Evolutionary conservation across 2,329 filamentous ascomycete species (phyloP).

Genomic region (Didymella segeticola): DNA sequence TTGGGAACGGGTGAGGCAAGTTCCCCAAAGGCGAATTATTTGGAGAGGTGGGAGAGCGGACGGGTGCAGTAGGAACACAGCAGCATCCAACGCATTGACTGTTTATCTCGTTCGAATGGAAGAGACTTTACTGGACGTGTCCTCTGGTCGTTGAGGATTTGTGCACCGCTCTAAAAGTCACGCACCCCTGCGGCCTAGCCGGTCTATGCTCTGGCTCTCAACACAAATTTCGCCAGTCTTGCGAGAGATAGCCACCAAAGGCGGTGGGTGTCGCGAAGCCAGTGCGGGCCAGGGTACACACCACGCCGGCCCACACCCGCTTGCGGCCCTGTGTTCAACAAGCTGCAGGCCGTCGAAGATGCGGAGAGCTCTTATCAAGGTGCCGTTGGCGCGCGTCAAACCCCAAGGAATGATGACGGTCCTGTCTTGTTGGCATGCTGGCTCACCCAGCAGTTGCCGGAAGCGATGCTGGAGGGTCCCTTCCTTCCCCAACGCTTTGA

Average conservation of each 20-base stretch:
- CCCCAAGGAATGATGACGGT: not conserved
- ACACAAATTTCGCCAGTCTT: slow-evolving; percentile 40
- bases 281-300: slow-evolving; percentile 16
- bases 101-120: slow-evolving; percentile 38
- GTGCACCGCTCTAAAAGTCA: slow-evolving; percentile 41
- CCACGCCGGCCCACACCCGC: slow-evolving; percentile 12
- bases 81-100: slow-evolving; percentile 42
- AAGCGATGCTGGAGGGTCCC: slow-evolving; percentile 9
- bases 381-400: slow-evolving; percentile 5
- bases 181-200: slow-evolving; percentile 37
- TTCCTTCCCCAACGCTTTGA: slow-evolving; percentile 19
- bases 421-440: slow-evolving; percentile 2
- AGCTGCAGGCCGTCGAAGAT: slow-evolving; percentile 7
- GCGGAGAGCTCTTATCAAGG: slow-evolving; percentile 13
- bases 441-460: slow-evolving; percentile 4
- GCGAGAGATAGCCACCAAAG: slow-evolving; percentile 26
- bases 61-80: slow-evolving; percentile 27
- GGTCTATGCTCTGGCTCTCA: slow-evolving; percentile 37
- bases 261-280: slow-evolving; percentile 26
- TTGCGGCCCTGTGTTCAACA: slow-evolving; percentile 14
- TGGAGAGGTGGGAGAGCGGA: slow-evolving; percentile 20
- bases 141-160: slow-evolving; percentile 41
- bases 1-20: slow-evolving; percentile 24
- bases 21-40: slow-evolving; percentile 18
- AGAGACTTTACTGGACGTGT: slow-evolving; percentile 23